Percentiles rank a stretch among this genome's conserved stretches.
These are phyloP conservation scores for Discostella stelligeroides DNA, from an alignment of 108 stramenopile species.

Conservation along the genomic window DNA sequence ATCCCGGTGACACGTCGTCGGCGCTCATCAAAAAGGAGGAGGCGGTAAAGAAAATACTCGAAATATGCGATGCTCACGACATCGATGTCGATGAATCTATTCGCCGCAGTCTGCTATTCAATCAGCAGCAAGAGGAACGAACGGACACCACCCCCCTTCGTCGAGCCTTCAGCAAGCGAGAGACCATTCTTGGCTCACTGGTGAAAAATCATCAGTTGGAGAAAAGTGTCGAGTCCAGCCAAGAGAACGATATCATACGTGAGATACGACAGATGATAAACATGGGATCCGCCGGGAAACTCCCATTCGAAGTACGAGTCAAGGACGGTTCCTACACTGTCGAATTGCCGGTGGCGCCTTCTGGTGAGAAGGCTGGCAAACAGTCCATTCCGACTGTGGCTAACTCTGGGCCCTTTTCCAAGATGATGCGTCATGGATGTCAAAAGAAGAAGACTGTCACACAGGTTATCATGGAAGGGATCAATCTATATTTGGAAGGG, in stretches of 20 bases:
- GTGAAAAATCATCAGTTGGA: constrained; percentile 13
- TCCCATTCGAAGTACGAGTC: constrained; percentile 28
- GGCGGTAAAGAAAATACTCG: constrained; percentile 22
- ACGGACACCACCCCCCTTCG: neutral
- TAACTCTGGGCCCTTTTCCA: constrained; percentile 12
- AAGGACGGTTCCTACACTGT: constrained; percentile 28
- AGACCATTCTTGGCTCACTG: constrained; percentile 11
- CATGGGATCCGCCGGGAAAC: neutral
- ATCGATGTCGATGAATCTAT: constrained; percentile 22
- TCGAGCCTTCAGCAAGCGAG: constrained; percentile 15
- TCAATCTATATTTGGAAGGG: constrained; percentile 66
- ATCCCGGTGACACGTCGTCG: too few relatives aligned
- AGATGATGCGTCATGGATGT: constrained; percentile 7
- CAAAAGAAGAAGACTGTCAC: constrained; percentile 5
- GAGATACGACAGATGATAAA: constrained; percentile 12
- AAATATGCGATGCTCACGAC: constrained; percentile 26
- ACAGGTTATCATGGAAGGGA: constrained; percentile 51
- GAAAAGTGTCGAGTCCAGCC: neutral
- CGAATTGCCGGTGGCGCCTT: constrained; percentile 3
- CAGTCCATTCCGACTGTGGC: constrained; percentile 34
- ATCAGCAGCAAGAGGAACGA: constrained; percentile 20
- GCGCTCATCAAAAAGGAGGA: too few relatives aligned
- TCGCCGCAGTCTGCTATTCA: constrained; percentile 22
- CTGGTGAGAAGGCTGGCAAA: neutral
- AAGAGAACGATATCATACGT: constrained; percentile 2